Evolutionary conservation across 2,329 filamentous ascomycete species (phyloP).

Genomic region (Pestalotiopsis sp.): DNA sequence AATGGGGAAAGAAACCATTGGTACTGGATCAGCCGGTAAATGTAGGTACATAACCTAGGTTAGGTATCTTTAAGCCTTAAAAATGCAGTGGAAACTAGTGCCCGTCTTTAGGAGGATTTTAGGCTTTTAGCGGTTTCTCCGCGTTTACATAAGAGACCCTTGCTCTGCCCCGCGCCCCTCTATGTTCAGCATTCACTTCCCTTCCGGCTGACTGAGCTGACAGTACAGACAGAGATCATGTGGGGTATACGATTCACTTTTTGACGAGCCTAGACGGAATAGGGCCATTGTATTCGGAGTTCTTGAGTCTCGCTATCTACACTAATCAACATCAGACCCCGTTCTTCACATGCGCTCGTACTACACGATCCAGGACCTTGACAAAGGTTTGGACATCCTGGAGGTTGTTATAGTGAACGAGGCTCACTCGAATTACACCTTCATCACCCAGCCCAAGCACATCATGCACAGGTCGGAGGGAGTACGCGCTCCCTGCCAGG

Average conservation of each 20-base stretch:
- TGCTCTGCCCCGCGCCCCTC: neutral
- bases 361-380: conserved; percentile 6
- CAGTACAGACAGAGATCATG: neutral
- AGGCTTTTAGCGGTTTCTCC: neutral
- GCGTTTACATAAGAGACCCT: neutral
- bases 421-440: conserved; percentile 67
- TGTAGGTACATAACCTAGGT: too few relatives aligned
- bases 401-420: conserved; percentile 68
- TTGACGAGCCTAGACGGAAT: neutral
- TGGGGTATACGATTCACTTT: neutral
- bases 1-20: neutral
- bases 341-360: conserved; percentile 1
- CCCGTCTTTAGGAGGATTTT: neutral
- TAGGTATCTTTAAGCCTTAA: neutral
- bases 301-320: neutral
- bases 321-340: neutral
- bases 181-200: neutral
- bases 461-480: conserved; percentile 59
- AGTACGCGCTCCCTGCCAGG: conserved; percentile 43
- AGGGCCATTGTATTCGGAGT: neutral
- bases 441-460: conserved; percentile 58
- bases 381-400: conserved; percentile 2
- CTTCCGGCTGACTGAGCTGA: conserved; percentile 1
- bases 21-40: neutral
- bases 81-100: neutral